Conservation (phyloP, 768 basidiomycete species). For the Lentinula lateritia region DNA sequence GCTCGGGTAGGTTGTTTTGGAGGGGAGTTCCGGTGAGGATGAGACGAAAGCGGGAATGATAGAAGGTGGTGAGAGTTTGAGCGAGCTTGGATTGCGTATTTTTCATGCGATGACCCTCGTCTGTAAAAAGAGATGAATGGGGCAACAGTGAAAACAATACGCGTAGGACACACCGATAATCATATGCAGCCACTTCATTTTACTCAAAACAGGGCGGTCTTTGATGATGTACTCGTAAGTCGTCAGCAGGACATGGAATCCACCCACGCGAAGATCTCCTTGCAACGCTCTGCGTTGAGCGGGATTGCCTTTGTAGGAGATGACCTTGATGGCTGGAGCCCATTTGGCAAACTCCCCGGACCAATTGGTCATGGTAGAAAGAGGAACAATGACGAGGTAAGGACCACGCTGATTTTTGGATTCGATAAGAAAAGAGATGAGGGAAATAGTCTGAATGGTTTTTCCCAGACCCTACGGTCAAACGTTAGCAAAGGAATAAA, state of each 20-base stretch:
- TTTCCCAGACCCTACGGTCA: slow-evolving; percentile 80
- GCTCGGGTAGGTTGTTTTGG: slow-evolving; percentile 94
- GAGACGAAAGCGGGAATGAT: slow-evolving; percentile 88
- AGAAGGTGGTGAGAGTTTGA: slow-evolving; percentile 87
- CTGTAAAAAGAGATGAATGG: slow-evolving; percentile 26
- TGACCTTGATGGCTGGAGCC: slow-evolving; percentile 76
- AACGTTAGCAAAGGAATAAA: slow-evolving; percentile 9
- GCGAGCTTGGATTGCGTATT: slow-evolving; percentile 87
- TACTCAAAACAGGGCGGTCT: slow-evolving; percentile 84
- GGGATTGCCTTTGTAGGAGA: slow-evolving; percentile 93
- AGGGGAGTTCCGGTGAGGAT: slow-evolving; percentile 95
- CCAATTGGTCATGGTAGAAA: slow-evolving; percentile 98
- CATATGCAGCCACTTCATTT: slow-evolving; percentile 96
- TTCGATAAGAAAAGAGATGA: slow-evolving; percentile 94
- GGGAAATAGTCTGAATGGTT: slow-evolving; percentile 91
- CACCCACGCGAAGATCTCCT: slow-evolving; percentile 65
- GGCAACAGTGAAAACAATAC: neutral
- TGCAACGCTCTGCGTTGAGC: slow-evolving; percentile 74
- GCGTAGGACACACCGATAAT: slow-evolving; percentile 71
- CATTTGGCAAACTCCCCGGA: slow-evolving; percentile 95
- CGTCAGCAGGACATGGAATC: slow-evolving; percentile 90
- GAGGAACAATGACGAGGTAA: slow-evolving; percentile 91
- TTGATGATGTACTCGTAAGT: slow-evolving; percentile 99
- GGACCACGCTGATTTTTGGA: slow-evolving; percentile 86
- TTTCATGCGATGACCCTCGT: slow-evolving; percentile 98